Evolutionary conservation across 768 basidiomycete genomes (phyloP), one percentile per base, ranked within the genome.

Genomic region (Lenzites betulinus): DNA sequence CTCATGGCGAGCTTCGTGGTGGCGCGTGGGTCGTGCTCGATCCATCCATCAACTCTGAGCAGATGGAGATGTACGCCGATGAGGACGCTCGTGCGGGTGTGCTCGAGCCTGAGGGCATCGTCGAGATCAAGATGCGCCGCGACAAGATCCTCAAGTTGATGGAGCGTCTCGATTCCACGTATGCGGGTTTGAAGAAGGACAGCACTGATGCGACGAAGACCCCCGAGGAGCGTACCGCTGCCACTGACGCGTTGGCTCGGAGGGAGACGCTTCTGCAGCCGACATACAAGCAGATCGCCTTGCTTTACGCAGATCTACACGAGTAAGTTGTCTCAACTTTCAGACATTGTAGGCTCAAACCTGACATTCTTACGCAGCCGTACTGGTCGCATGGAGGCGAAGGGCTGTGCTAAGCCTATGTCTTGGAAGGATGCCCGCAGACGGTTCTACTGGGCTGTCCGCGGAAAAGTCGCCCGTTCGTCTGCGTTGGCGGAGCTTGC

Each of bases 31-130:
- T 98, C 66, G 97, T 99, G 1, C 85, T 99, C 44, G 97, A 99
- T 74, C 97, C 97, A 28, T 92, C 93, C 18, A 98, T 99, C 81
- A 98, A 98, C 77, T 79, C 88, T 2, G 87, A 92, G 68, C 93
- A 97, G 74, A 97, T 99, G 96, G 91, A 97, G 77, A 98, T 99
- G 96, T 98, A 95, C 69, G 96, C 95, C 25, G 97, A 98, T 70
- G 86, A 91, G 46, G 95, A 97, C 8, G 86, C 97, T 22, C 90
- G 97, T 57, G 97, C 95, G 46, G 97, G 97, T 81, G 93, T 99
- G 30, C 80, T 93, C 46, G 97, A 99, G 73, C 92, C 97, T 2
- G 97, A 98, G 76, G 97, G 97, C 74, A 86, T 98, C 70, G 83
- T 98, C 58, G 97, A 98, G 76, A 96, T 97, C 80, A 96, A 95